Base-by-base conservation (phyloP, 768 basidiomycete species). In the Arthromyces matolae region DNA sequence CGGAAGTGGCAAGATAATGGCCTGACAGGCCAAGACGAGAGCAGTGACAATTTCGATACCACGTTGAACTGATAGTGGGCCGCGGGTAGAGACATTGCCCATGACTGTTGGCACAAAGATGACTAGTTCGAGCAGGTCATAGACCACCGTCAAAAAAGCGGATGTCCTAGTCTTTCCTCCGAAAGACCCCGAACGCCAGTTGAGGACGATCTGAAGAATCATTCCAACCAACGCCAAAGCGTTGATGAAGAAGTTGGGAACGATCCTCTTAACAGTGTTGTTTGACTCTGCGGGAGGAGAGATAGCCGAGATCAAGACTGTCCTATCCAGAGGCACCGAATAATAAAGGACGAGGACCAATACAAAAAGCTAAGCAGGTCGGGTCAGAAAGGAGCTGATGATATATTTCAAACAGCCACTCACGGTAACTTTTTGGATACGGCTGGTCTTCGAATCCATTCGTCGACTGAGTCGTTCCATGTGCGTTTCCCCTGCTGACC, bases 401-500 rank as follows among this genome's bases (percentile, higher is more conserved):
- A 8, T 19, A 22, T 19, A 27, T 9, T 16, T n/a, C 22, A 25
- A 24, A 10, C 9, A 29, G 22, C 5, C 19, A 35, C 52, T 22
- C 25, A 54, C 52, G 24, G 24, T 42, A 22, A 33, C 5, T 45
- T 50, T 47, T 14, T 25, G 14, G n/a, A 10, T 24, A 31, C 29
- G 29, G 19, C 27, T 43, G 19, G 25, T 47, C 12, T 24, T 33
- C 25, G 48, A 34, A 18, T 64, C 60, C 39, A 54, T 8, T 22
- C 60, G 47, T 19, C 54, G 50, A 28, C 64, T 68, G 9, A 60
- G 54, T 5, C 66, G 50, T 49, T 70, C 69, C 45, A 42, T 46
- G 42, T 68, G 67, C 1, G 62, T 63, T 9, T 60, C 58, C 16
- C 45, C 45, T 3, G 51, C 51, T 18, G 57, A 44, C 8, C 44